Conservation (phyloP, 306 rosid genomes). For the Cucumis melo region DNA sequence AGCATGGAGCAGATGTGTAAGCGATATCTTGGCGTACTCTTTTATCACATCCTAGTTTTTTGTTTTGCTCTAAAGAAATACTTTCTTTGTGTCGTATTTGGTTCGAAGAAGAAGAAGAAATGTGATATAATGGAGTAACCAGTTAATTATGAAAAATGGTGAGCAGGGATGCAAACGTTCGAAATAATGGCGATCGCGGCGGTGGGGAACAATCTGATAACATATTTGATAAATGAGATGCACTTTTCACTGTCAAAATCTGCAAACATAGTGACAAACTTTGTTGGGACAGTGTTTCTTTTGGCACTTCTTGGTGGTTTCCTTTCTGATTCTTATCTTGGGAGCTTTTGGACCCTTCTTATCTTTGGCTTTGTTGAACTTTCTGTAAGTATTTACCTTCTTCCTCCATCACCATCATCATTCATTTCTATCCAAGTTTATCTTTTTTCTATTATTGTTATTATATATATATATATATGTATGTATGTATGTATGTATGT, state of each 20-base stretch:
- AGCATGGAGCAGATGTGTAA: too few relatives aligned
- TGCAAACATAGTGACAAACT: constrained; percentile 86
- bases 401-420: neutral
- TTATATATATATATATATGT: too few relatives aligned
- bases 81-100: too few relatives aligned
- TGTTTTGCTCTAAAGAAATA: too few relatives aligned
- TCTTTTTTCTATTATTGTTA: neutral
- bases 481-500: neutral
- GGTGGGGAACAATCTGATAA: constrained; percentile 97
- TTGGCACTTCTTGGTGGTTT: constrained; percentile 90
- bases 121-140: neutral
- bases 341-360: constrained; percentile 93
- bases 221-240: constrained; percentile 80
- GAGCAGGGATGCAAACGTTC: constrained; percentile 70
- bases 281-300: constrained; percentile 86
- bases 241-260: constrained; percentile 77
- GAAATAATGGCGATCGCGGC: constrained; percentile 99
- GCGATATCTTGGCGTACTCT: too few relatives aligned
- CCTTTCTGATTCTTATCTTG: constrained; percentile 84
- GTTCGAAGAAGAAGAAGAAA: neutral
- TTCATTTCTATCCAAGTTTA: neutral
- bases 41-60: too few relatives aligned
- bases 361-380: constrained; percentile 86
- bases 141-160: neutral
- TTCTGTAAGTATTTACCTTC: constrained; percentile 32